Evolutionary conservation across 805 yeast species (phyloP), one percentile per base, ranked within the genome.

Genomic region (Suhomyces faveliae): DNA sequence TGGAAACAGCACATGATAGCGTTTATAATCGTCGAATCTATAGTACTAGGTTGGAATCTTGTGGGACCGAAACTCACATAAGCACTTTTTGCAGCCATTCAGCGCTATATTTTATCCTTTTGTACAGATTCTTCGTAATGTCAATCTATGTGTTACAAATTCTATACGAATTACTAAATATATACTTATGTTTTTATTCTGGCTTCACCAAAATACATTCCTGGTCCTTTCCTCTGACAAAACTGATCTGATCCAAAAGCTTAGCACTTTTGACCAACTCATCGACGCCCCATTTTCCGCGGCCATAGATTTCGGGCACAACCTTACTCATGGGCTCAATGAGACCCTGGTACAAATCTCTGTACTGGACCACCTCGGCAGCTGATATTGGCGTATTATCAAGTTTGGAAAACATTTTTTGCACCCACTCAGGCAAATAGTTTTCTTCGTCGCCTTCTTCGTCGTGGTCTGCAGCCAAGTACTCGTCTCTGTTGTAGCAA

Each of bases 291-390:
- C 83, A 80, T 13, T 64, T 63, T 0, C 84, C 84, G 30, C 53
- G 63, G 13, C 67, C 70, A 55, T 72, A 85, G 1, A 86, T 74
- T 54, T 83, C 84, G 2, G 87, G 85, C 3, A 84, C 76, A 15
- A 75, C 70, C 13, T 66, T 54, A 19, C 71, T 60, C 45, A 83
- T 59, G 2, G 67, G 72, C 11, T 84, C 80, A 43, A 83, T 74
- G 39, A 82, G 62, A 43, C 78, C 67, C 44, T 78, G 77, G 59
- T 84, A 84, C 22, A 83, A 61, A 2, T 73, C 74, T 52, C 73
- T 64, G 61, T 73, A 81, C 46, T 81, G 85, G 22, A 75, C 48
- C 2, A 83, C 78, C 53, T 85, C 89, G 8, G 74, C 77, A 30
- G 74, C 65, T 5, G 76, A 70, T 11, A 84, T 68, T 0, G 61